phyloP scores from a whole-genome alignment of 116 monocot species.

The Trichopus zeylanicus region DNA sequence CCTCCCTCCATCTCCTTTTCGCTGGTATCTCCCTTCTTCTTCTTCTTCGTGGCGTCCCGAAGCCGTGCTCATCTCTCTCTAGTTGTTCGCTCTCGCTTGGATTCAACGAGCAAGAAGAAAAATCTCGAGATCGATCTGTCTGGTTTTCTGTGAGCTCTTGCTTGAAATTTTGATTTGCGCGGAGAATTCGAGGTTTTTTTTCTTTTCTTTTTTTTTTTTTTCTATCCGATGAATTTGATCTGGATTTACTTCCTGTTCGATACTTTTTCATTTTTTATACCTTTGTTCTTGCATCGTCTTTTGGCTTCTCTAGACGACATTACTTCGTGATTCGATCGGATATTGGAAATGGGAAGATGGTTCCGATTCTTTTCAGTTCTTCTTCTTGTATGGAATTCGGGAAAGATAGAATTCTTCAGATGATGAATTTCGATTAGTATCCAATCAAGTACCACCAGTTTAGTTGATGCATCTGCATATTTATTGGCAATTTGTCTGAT shows the following conservation, averaged over 20 bases:
- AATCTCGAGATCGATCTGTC: not conserved
- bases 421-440: not conserved
- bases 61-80: not conserved
- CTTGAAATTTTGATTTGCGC: not conserved
- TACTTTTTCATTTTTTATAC: not conserved
- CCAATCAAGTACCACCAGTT: too few relatives aligned
- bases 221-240: not conserved
- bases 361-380: not conserved
- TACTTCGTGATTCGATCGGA: not conserved
- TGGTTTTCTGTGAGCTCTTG: not conserved
- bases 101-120: not conserved
- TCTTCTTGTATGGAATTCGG: not conserved
- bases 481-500: too few relatives aligned
- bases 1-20: not conserved
- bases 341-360: not conserved
- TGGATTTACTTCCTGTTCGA: not conserved
- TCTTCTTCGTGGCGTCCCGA: conserved; percentile 7
- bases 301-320: not conserved
- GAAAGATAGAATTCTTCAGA: not conserved
- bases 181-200: not conserved
- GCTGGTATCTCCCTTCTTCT: not conserved
- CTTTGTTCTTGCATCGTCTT: not conserved
- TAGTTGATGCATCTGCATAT: too few relatives aligned
- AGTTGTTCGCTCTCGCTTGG: not conserved
- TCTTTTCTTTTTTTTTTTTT: not conserved